A percentile compares a stretch with the other conserved stretches of the same genome.
Evolutionary conservation across 768 basidiomycete species (phyloP).

Genomic region (Arthromyces matolae): DNA sequence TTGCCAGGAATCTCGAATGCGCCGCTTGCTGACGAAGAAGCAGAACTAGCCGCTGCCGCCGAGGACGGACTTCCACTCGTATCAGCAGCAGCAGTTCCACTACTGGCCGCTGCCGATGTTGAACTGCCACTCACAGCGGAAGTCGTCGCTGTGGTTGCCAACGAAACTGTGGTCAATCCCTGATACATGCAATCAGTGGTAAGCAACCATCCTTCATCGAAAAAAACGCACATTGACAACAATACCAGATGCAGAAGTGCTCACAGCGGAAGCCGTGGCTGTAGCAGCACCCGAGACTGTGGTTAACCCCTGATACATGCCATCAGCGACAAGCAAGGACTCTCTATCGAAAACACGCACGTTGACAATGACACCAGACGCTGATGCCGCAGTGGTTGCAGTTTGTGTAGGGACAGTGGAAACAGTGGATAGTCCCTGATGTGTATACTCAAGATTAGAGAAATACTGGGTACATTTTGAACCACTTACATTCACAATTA

Average conservation of each 20-base stretch:
- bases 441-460: not conserved
- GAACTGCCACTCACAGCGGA: constrained; percentile 15
- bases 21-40: constrained; percentile 30
- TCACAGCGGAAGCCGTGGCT: constrained; percentile 15
- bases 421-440: constrained; percentile 19
- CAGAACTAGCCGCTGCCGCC: constrained; percentile 31
- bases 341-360: constrained; percentile 12
- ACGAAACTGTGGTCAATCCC: constrained; percentile 19
- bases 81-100: constrained; percentile 14
- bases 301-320: constrained; percentile 17
- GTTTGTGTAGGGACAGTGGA: constrained; percentile 16
- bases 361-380: constrained; percentile 11
- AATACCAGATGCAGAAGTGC: constrained; percentile 10
- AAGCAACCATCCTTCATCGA: too few relatives aligned
- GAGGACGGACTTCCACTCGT: constrained; percentile 16
- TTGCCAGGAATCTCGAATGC: constrained; percentile 70
- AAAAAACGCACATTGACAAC: constrained; percentile 14
- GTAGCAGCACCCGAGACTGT: constrained; percentile 16
- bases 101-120: constrained; percentile 6
- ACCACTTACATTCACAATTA: not conserved
- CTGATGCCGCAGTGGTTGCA: constrained; percentile 5
- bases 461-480: not conserved
- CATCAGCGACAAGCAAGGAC: too few relatives aligned
- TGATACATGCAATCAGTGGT: too few relatives aligned
- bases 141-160: constrained; percentile 13